A percentile compares a stretch with the other conserved stretches of the same genome.
phyloP scores from a whole-genome alignment of 1,284 basidiomycete species.

The Pulchroboletus neoregius region DNA sequence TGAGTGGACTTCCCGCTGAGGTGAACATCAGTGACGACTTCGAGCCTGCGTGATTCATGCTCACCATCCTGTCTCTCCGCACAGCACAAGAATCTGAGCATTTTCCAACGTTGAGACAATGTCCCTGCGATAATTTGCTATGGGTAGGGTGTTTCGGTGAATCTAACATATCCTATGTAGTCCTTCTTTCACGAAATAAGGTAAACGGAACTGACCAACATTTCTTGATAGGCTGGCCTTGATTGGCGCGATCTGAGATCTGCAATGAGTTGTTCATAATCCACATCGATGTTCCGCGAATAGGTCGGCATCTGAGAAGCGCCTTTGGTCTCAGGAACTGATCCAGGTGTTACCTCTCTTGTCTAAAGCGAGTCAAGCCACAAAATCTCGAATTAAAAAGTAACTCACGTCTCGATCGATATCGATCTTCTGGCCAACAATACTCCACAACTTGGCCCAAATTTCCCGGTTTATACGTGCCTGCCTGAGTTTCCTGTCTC shows the following conservation, averaged over 20 bases:
- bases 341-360: slow-evolving; percentile 32
- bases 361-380: slow-evolving; percentile 25
- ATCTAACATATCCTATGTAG: slow-evolving; percentile 36
- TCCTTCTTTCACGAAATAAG: background rate
- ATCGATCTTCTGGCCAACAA: slow-evolving; percentile 57
- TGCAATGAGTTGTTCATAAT: slow-evolving; percentile 51
- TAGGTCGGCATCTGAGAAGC: slow-evolving; percentile 11
- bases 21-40: slow-evolving; percentile 13
- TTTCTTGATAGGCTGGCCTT: slow-evolving; percentile 74
- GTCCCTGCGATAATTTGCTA: slow-evolving; percentile 76
- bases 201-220: slow-evolving; percentile 60
- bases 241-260: slow-evolving; percentile 60
- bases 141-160: slow-evolving; percentile 80
- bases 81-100: slow-evolving; percentile 89
- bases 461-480: slow-evolving; percentile 63
- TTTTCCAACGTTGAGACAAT: slow-evolving; percentile 73
- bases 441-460: slow-evolving; percentile 67
- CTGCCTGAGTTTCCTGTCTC: slow-evolving; percentile 55
- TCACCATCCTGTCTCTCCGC: slow-evolving; percentile 97
- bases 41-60: background rate
- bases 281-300: slow-evolving; percentile 26
- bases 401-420: slow-evolving; percentile 40
- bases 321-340: slow-evolving; percentile 20
- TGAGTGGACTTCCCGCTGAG: slow-evolving; percentile 95
- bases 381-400: slow-evolving; percentile 1